phyloP scores from a whole-genome alignment of 1,284 basidiomycete species.

The Uromyces viciae-fabae region DNA sequence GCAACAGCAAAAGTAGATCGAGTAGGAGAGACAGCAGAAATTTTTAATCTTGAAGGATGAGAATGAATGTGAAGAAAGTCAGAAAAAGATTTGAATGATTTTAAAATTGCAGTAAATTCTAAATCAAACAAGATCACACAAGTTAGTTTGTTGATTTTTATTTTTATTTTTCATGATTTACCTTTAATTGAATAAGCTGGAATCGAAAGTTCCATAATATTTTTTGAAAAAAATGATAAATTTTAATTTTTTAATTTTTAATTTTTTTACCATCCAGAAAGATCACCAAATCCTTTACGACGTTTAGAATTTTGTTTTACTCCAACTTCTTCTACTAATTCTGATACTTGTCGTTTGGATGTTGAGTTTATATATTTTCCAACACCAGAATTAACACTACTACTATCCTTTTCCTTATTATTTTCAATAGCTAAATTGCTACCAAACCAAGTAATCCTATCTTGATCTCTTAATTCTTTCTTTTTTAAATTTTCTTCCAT shows the following conservation, averaged over 20 bases:
- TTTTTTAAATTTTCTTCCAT: conserved; percentile 12
- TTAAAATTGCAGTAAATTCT: conserved; percentile 42
- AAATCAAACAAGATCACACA: background rate
- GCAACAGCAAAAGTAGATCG: conserved; percentile 36
- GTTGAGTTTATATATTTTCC: conserved; percentile 34
- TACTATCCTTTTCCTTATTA: background rate
- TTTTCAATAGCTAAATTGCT: background rate
- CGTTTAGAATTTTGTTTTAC: conserved; percentile 29
- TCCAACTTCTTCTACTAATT: conserved; percentile 25
- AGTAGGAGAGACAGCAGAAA: conserved; percentile 40
- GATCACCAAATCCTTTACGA: conserved; percentile 40
- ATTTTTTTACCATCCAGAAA: conserved; percentile 39
- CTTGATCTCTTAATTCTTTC: conserved; percentile 28
- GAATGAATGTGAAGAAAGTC: conserved; percentile 36
- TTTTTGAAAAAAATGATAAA: background rate
- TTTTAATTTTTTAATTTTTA: no score
- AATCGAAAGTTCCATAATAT: conserved; percentile 9
- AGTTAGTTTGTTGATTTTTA: background rate
- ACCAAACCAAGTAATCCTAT: conserved; percentile 44
- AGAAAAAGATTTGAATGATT: conserved; percentile 34
- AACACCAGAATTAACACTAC: background rate
- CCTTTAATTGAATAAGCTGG: conserved; percentile 3
- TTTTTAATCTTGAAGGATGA: background rate
- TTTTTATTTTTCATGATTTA: background rate
- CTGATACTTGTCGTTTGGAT: background rate